Percentiles rank a stretch among this genome's conserved stretches.
Evolutionary conservation across 192 early-diverging fungal genomes (phyloP).

Genomic region (Podila clonocystis): DNA sequence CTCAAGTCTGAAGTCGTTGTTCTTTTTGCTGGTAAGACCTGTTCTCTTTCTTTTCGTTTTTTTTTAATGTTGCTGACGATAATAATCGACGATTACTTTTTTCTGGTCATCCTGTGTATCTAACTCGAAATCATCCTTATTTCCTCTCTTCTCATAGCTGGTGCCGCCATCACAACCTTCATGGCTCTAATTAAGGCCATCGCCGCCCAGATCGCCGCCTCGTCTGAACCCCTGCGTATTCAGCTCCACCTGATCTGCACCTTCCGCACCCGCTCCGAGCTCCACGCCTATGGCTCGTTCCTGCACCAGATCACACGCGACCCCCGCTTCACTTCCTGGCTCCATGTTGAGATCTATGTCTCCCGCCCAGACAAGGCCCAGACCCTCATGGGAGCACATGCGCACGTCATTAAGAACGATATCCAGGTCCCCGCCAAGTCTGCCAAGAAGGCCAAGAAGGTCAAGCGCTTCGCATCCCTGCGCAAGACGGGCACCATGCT

Average conservation of each 20-base stretch:
- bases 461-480: slow-evolving; percentile 28
- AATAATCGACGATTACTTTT: too few relatives aligned
- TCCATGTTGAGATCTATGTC: slow-evolving; percentile 47
- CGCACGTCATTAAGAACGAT: slow-evolving; percentile 50
- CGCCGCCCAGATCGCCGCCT: slow-evolving; percentile 41
- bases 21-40: slow-evolving; percentile 41
- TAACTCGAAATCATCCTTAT: background rate
- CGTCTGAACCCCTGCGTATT: slow-evolving; percentile 26
- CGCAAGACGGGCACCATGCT: slow-evolving; percentile 35
- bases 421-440: slow-evolving; percentile 35
- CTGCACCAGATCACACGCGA: slow-evolving; percentile 50
- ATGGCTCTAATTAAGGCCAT: slow-evolving; percentile 45
- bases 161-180: slow-evolving; percentile 46
- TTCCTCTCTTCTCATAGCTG: slow-evolving; percentile 5
- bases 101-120: background rate
- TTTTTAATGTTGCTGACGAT: background rate
- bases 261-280: slow-evolving; percentile 42
- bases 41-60: background rate
- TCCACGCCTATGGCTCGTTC: slow-evolving; percentile 51
- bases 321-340: slow-evolving; percentile 41
- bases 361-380: slow-evolving; percentile 41
- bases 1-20: slow-evolving; percentile 42
- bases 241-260: slow-evolving; percentile 45
- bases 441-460: background rate
- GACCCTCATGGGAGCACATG: slow-evolving; percentile 34